A percentile compares a stretch with the other conserved stretches of the same genome.
Evolutionary conservation across 208 protist genomes (phyloP).

Genomic region (Trypanosoma mega): DNA sequence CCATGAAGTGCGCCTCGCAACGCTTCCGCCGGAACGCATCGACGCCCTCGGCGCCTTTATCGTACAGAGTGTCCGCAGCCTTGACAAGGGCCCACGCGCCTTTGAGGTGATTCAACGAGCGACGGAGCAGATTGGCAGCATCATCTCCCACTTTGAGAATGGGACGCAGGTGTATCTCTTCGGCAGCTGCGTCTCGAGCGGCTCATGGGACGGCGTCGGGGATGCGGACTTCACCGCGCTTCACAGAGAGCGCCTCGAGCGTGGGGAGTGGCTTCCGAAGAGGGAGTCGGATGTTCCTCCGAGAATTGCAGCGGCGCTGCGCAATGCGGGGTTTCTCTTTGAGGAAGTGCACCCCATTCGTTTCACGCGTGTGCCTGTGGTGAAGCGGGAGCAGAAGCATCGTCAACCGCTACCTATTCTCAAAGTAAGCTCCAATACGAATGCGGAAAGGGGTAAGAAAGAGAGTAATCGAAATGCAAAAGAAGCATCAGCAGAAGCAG

Average conservation of each 20-base stretch:
- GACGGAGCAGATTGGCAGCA: slow-evolving; percentile 35
- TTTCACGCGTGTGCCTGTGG: slow-evolving; percentile 61
- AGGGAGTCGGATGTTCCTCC: slow-evolving; percentile 28
- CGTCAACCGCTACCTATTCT: slow-evolving; percentile 2
- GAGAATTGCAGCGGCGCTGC: slow-evolving; percentile 30
- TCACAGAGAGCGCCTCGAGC: background rate
- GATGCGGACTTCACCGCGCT: slow-evolving; percentile 75
- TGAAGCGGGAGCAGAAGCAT: slow-evolving; percentile 39
- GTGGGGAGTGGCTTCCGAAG: background rate
- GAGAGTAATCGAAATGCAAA: too few relatives aligned
- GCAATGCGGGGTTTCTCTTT: slow-evolving; percentile 56
- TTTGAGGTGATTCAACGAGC: slow-evolving; percentile 55
- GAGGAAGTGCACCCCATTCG: slow-evolving; percentile 57
- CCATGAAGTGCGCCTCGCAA: background rate
- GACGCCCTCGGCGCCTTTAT: slow-evolving; percentile 37
- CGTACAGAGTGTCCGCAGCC: slow-evolving; percentile 25
- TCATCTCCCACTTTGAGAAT: slow-evolving; percentile 12
- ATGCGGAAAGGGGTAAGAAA: too few relatives aligned
- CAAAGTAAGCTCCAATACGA: too few relatives aligned
- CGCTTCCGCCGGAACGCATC: background rate
- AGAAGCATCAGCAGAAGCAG: too few relatives aligned
- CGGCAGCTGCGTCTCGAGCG: slow-evolving; percentile 71
- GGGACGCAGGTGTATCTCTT: slow-evolving; percentile 52
- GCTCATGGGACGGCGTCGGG: slow-evolving; percentile 72
- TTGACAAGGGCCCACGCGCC: slow-evolving; percentile 41